phyloP scores from a whole-genome alignment of 768 basidiomycete species.

The Mrakia blollopis region DNA sequence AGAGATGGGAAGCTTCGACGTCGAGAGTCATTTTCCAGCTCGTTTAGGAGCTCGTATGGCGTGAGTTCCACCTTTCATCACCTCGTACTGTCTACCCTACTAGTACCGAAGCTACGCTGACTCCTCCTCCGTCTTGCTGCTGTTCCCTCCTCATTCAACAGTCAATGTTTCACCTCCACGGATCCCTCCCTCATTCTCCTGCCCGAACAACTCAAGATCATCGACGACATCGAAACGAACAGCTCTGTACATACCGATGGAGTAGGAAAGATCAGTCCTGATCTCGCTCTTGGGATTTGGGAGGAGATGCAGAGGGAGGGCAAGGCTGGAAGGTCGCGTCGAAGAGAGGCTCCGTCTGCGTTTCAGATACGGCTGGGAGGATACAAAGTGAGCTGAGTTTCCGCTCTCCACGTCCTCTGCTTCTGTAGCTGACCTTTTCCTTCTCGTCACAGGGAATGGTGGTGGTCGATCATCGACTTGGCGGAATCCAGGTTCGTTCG shows the following conservation, averaged over 20 bases:
- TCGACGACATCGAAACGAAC: conserved; percentile 53
- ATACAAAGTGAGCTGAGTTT: conserved; percentile 50
- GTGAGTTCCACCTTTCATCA: neutral
- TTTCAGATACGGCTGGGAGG: conserved; percentile 77
- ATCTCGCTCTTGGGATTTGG: conserved; percentile 61
- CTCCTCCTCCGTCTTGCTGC: too few relatives aligned
- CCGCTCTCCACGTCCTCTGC: too few relatives aligned
- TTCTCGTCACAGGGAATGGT: conserved; percentile 54
- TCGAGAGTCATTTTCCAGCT: conserved; percentile 59
- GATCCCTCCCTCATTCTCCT: conserved; percentile 62
- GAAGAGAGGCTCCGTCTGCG: conserved; percentile 42
- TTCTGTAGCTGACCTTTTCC: too few relatives aligned
- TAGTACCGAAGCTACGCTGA: too few relatives aligned
- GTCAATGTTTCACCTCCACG: conserved; percentile 68
- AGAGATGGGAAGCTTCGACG: conserved; percentile 59
- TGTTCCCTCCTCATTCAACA: too few relatives aligned
- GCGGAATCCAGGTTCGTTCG: conserved; percentile 53
- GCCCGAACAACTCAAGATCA: conserved; percentile 58
- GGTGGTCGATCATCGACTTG: conserved; percentile 55
- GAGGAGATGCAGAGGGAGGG: conserved; percentile 42
- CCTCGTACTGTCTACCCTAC: too few relatives aligned
- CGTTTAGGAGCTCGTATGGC: conserved; percentile 67
- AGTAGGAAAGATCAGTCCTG: conserved; percentile 59
- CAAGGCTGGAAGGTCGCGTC: conserved; percentile 11
- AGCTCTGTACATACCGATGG: conserved; percentile 64